These are phyloP conservation scores for Lithospermum erythrorhizon DNA, from an alignment of 257 asterid species.

Conservation along the genomic window DNA sequence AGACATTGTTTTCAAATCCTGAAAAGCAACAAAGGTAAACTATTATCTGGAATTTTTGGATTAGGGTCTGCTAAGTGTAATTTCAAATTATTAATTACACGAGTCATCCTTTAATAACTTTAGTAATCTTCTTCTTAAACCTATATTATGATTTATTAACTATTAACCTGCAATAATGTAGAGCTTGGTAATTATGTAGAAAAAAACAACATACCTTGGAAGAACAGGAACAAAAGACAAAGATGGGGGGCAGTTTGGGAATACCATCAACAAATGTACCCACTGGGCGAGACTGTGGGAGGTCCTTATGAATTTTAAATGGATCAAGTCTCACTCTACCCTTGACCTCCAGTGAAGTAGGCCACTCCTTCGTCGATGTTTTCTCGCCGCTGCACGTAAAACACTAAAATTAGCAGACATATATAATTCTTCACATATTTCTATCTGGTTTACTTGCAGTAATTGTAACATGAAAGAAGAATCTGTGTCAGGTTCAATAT, in stretches of 20 bases:
- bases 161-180: too few species aligned
- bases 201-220: too few species aligned
- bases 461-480: constrained; percentile 1
- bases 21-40: too few species aligned
- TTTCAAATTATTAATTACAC: too few species aligned
- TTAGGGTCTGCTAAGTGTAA: too few species aligned
- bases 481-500: not conserved
- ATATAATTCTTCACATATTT: not conserved
- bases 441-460: not conserved
- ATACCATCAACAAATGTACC: constrained; percentile 99
- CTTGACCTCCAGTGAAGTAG: constrained; percentile 75
- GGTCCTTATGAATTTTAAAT: constrained; percentile 80
- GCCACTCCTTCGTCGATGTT: constrained; percentile 70
- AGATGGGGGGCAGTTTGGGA: constrained; percentile 29
- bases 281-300: constrained; percentile 91
- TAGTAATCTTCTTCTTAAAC: too few species aligned
- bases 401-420: constrained; percentile 2
- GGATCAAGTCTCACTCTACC: constrained; percentile 94
- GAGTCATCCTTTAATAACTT: too few species aligned
- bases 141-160: too few species aligned
- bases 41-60: too few species aligned
- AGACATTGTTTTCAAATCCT: too few species aligned
- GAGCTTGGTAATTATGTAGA: too few species aligned
- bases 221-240: constrained; percentile 18
- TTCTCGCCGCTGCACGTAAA: constrained; percentile 70